A percentile compares a stretch with the other conserved stretches of the same genome.
These are phyloP conservation scores for Trichoderma endophyticum DNA, from an alignment of 2,329 filamentous ascomycete genomes.

Conservation along the genomic window DNA sequence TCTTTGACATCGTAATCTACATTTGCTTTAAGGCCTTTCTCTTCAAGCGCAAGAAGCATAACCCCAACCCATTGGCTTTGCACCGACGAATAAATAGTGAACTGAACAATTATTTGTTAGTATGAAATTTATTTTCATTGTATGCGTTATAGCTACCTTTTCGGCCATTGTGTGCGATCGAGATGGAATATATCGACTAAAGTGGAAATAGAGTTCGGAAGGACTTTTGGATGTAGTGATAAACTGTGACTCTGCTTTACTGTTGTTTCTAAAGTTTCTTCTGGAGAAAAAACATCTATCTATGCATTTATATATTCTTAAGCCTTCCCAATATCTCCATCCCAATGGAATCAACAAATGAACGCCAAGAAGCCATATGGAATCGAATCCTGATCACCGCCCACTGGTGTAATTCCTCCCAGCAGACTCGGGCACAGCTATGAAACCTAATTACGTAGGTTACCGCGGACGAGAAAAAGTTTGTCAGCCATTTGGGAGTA, in stretches of 20 bases:
- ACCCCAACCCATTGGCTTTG: conserved; percentile 24
- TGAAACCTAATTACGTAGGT: not conserved
- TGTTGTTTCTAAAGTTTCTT: not conserved
- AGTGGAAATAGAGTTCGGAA: not conserved
- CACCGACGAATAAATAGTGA: conserved; percentile 13
- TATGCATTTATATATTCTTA: not conserved
- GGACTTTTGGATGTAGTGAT: not conserved
- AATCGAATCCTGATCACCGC: not conserved
- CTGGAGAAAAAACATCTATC: not conserved
- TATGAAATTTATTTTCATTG: rapidly evolving
- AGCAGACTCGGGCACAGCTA: not conserved
- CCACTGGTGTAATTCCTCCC: not conserved
- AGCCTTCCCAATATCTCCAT: not conserved
- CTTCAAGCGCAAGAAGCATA: conserved; percentile 19
- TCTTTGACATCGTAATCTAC: conserved; percentile 20
- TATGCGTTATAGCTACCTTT: not conserved
- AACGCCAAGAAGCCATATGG: not conserved
- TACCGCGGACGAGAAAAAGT: not conserved
- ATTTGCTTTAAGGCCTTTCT: conserved; percentile 21
- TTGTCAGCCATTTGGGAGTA: not conserved
- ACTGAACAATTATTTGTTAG: not conserved
- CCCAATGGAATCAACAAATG: not conserved
- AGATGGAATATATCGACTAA: not conserved
- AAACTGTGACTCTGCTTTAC: not conserved
- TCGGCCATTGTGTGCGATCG: not conserved